phyloP scores from a whole-genome alignment of 768 basidiomycete species.

The Amanita muscaria region DNA sequence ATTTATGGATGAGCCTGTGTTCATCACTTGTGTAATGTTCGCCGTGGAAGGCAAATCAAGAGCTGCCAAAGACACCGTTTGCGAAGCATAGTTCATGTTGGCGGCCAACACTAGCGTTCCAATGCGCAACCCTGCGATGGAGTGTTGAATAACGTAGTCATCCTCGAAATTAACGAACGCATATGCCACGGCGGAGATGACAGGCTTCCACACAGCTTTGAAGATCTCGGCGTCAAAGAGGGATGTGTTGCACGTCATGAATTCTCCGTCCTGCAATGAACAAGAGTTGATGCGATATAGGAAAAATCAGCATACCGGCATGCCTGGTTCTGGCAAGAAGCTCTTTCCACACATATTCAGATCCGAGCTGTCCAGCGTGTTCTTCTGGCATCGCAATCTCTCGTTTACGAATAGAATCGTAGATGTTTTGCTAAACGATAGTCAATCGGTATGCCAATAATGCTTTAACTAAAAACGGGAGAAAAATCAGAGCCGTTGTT shows the following conservation, averaged over 20 bases:
- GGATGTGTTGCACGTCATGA: slow-evolving; percentile 71
- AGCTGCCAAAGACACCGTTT: slow-evolving; percentile 23
- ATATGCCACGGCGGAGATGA: slow-evolving; percentile 90
- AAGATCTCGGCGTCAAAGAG: slow-evolving; percentile 92
- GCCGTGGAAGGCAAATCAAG: slow-evolving; percentile 18
- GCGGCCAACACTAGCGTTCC: slow-evolving; percentile 41
- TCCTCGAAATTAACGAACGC: slow-evolving; percentile 96
- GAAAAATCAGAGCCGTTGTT: slow-evolving; percentile 83
- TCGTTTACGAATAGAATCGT: slow-evolving; percentile 86
- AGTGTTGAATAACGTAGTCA: slow-evolving; percentile 91
- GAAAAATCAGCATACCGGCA: slow-evolving; percentile 48
- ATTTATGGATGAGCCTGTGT: slow-evolving; percentile 26
- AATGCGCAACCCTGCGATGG: slow-evolving; percentile 93
- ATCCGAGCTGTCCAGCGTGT: slow-evolving; percentile 91
- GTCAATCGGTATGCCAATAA: neutral
- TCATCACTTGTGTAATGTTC: slow-evolving; percentile 22
- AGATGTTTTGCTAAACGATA: slow-evolving; percentile 64
- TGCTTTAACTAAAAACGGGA: slow-evolving; percentile 72
- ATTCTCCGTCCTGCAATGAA: slow-evolving; percentile 33
- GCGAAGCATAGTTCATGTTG: slow-evolving; percentile 37
- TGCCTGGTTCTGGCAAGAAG: slow-evolving; percentile 72
- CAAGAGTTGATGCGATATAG: slow-evolving; percentile 1
- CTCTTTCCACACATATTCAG: slow-evolving; percentile 99
- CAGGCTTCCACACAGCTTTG: slow-evolving; percentile 83
- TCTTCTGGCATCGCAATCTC: slow-evolving; percentile 99